Evolutionary conservation across 495 filamentous ascomycete species (phyloP).

Genomic region (Astrocystis sublimbata): DNA sequence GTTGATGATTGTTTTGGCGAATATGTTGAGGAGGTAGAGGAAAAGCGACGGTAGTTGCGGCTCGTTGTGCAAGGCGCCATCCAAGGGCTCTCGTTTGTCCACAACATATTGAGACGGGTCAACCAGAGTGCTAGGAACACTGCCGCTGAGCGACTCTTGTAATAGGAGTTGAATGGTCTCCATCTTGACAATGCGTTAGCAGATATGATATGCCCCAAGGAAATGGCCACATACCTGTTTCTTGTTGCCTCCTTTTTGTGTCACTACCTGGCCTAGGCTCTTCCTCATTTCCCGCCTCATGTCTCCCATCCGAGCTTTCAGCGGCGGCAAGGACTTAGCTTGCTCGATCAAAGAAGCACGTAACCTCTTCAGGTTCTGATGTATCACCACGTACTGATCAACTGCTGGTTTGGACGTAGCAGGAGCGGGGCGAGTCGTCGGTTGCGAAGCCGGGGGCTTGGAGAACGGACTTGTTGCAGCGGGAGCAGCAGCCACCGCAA

Average conservation of each 20-base stretch:
- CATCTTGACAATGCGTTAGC: slow-evolving; percentile 38
- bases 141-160: slow-evolving; percentile 41
- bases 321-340: slow-evolving; percentile 41
- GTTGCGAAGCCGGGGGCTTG: not conserved
- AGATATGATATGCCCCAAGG: not conserved
- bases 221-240: slow-evolving; percentile 48
- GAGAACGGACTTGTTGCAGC: not conserved
- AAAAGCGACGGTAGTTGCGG: slow-evolving; percentile 64
- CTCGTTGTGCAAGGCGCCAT: slow-evolving; percentile 54
- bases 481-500: not conserved
- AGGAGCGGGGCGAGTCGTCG: not conserved
- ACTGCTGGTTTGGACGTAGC: slow-evolving; percentile 8
- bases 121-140: slow-evolving; percentile 55
- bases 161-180: slow-evolving; percentile 44
- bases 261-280: slow-evolving; percentile 72
- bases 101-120: slow-evolving; percentile 70
- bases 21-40: slow-evolving; percentile 79
- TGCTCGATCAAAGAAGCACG: slow-evolving; percentile 57
- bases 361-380: slow-evolving; percentile 71
- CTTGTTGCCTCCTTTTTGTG: slow-evolving; percentile 62
- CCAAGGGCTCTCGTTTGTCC: slow-evolving; percentile 52
- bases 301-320: slow-evolving; percentile 71
- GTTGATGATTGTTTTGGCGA: slow-evolving; percentile 72
- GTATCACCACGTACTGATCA: slow-evolving; percentile 66
- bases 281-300: slow-evolving; percentile 72